These are phyloP conservation scores for Verticillium nonalfalfae DNA, from an alignment of 2,329 filamentous ascomycete species.

Conservation along the genomic window DNA sequence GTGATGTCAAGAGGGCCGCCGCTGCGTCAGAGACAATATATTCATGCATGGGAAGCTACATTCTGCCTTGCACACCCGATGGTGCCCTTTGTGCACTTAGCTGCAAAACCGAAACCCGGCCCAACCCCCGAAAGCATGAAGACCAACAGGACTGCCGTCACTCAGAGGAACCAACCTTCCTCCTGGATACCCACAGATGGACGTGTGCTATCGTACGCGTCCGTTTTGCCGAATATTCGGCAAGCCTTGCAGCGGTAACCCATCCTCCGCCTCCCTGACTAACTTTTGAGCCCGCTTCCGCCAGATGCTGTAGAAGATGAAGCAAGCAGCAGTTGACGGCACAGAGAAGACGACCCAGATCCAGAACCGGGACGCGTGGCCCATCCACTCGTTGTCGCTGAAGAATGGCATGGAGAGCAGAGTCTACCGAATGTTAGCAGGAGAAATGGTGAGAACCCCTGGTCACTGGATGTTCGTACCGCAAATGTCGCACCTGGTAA, in stretches of 20 bases:
- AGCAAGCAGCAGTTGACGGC: not conserved
- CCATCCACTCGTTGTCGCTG: not conserved
- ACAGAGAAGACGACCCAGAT: not conserved
- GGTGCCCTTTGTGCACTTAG: no score
- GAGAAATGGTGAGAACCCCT: not conserved
- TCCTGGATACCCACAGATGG: not conserved
- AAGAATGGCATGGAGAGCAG: not conserved
- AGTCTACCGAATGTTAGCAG: not conserved
- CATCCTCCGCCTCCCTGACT: not conserved
- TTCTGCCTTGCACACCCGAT: no score
- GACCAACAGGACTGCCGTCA: no score
- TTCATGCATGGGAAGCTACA: not conserved
- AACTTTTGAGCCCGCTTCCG: not conserved
- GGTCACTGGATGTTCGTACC: not conserved
- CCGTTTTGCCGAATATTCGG: not conserved
- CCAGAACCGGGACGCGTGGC: not conserved
- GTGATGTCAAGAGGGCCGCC: not conserved
- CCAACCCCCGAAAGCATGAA: no score
- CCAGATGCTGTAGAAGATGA: not conserved
- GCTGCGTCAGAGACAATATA: not conserved
- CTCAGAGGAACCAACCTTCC: not conserved
- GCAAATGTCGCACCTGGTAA: not conserved
- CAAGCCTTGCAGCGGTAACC: not conserved
- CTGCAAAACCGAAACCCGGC: no score
- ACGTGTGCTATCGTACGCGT: not conserved